Evolutionary conservation across 495 filamentous ascomycete genomes (phyloP).

Genomic region (Tricharina praecox): DNA sequence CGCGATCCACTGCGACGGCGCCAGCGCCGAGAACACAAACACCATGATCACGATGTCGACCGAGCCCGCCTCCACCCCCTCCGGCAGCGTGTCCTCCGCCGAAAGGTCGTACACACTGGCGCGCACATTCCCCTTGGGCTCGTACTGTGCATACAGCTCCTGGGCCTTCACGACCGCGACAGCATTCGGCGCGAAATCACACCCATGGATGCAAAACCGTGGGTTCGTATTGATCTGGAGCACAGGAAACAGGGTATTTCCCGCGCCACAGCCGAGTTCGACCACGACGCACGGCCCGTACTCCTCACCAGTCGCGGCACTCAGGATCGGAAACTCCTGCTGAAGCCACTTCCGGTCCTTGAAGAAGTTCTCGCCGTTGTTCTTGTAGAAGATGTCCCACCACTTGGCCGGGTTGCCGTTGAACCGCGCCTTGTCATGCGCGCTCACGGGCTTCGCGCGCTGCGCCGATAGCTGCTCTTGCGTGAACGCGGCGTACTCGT

Average conservation of each 20-base stretch:
- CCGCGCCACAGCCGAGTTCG: conserved; percentile 87
- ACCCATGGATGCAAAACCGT: conserved; percentile 65
- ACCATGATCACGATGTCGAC: conserved; percentile 87
- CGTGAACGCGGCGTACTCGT: conserved; percentile 64
- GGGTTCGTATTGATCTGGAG: conserved; percentile 64
- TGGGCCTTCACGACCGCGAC: conserved; percentile 72
- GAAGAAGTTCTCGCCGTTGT: conserved; percentile 93
- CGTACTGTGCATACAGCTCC: conserved; percentile 33
- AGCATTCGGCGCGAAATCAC: conserved; percentile 81
- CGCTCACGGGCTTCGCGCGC: conserved; percentile 61
- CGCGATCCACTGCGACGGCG: conserved; percentile 64
- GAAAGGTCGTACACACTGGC: conserved; percentile 90
- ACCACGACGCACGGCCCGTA: conserved; percentile 49
- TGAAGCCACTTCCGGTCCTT: conserved; percentile 93
- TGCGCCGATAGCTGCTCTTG: conserved; percentile 67
- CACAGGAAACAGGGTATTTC: conserved; percentile 90
- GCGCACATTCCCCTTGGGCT: conserved; percentile 43
- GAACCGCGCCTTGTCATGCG: conserved; percentile 75
- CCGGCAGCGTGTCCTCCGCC: conserved; percentile 44
- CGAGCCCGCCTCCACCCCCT: conserved; percentile 51
- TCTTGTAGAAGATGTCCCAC: conserved; percentile 94
- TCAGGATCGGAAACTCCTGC: conserved; percentile 82
- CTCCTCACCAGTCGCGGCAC: conserved; percentile 44
- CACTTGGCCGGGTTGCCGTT: conserved; percentile 78
- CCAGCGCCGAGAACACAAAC: conserved; percentile 89